Evolutionary conservation across 2,329 filamentous ascomycete species (phyloP).

Genomic region (Monosporascus sp.): DNA sequence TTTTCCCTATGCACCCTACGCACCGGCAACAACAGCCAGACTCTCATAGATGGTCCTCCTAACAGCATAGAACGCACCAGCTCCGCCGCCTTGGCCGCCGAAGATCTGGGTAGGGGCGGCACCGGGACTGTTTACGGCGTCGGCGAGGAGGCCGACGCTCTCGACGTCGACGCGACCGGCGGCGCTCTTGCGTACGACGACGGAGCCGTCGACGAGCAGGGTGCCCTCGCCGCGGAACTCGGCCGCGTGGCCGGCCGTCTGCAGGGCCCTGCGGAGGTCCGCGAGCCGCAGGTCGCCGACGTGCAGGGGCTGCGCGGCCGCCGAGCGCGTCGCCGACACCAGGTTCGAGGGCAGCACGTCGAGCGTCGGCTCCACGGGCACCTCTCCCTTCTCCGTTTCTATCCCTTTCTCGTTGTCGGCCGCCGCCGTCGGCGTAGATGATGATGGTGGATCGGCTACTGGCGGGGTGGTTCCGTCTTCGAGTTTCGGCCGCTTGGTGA

Average conservation of each 20-base stretch:
- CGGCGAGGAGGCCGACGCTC: constrained; percentile 56
- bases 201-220: constrained; percentile 79
- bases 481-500: constrained; percentile 37
- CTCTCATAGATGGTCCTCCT: constrained; percentile 90
- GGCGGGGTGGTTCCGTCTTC: constrained; percentile 36
- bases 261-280: constrained; percentile 80
- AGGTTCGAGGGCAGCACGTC: constrained; percentile 53
- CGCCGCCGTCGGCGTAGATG: constrained; percentile 3
- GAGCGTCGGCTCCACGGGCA: constrained; percentile 40
- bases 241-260: constrained; percentile 73
- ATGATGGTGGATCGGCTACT: constrained; percentile 8
- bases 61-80: constrained; percentile 78
- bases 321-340: constrained; percentile 67
- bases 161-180: constrained; percentile 88
- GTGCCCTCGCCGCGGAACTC: constrained; percentile 94
- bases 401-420: constrained; percentile 8
- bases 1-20: constrained; percentile 28
- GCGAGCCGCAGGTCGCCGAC: constrained; percentile 89
- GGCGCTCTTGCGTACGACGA: constrained; percentile 82
- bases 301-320: constrained; percentile 80
- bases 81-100: constrained; percentile 6
- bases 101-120: constrained; percentile 15
- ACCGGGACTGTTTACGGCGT: constrained; percentile 37
- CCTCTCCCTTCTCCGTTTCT: constrained; percentile 4
- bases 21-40: constrained; percentile 80